A percentile compares a stretch with the other conserved stretches of the same genome.
Conservation (phyloP, 2,329 filamentous ascomycete species). For the Aspergillus flavus region DNA sequence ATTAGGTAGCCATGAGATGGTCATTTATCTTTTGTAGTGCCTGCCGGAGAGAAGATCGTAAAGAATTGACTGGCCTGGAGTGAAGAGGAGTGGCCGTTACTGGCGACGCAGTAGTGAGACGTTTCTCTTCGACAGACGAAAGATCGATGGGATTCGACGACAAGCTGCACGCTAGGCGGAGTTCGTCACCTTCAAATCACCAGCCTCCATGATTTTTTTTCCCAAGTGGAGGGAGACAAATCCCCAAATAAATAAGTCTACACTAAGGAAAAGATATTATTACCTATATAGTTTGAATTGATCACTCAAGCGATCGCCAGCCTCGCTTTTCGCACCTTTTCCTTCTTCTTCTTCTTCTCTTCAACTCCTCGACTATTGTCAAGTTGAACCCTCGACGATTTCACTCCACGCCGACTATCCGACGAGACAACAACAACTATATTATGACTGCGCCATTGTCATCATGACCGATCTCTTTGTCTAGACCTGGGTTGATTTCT, state of each 20-base stretch:
- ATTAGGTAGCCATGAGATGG: not conserved
- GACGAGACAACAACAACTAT: not conserved
- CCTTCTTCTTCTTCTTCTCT: not conserved
- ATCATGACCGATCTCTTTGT: constrained; percentile 3
- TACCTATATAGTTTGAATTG: constrained; percentile 3
- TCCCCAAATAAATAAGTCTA: constrained; percentile 17
- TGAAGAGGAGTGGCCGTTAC: not conserved
- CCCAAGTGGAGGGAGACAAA: constrained; percentile 20
- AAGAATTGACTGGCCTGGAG: not conserved
- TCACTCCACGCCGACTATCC: not conserved
- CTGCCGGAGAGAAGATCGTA: not conserved
- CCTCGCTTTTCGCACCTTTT: not conserved
- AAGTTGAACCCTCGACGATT: not conserved
- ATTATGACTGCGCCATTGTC: not conserved
- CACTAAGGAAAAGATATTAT: constrained; percentile 3
- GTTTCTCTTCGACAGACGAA: constrained; percentile 5
- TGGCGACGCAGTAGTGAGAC: constrained; percentile 1
- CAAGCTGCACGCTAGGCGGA: constrained; percentile 30
- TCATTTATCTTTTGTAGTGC: not conserved
- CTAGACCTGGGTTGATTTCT: not conserved
- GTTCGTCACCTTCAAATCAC: constrained; percentile 19
- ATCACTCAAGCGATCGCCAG: not conserved
- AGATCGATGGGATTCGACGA: constrained; percentile 30
- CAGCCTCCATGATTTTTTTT: constrained; percentile 34
- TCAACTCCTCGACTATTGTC: not conserved